Base-by-base conservation (phyloP, 2,329 filamentous ascomycete species). In the Aspergillus melleus region DNA sequence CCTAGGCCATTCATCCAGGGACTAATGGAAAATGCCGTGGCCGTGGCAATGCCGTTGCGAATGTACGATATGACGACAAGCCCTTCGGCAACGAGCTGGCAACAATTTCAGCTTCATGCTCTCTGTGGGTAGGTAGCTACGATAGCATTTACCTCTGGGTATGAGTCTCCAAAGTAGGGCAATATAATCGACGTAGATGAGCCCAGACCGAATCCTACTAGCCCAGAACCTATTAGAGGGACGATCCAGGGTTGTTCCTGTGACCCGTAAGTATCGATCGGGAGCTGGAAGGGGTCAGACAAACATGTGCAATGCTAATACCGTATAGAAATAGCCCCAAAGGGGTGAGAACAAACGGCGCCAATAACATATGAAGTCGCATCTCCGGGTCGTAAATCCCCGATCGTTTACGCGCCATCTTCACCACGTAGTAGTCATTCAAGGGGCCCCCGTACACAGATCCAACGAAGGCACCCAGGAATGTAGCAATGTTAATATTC, bases 331-430 rank as follows among this genome's bases (percentile, higher is more conserved):
- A 54, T 11, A 77, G 42, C 42, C 76, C 65, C 54, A 73, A 52
- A 54, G 74, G 63, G 49, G 61, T 63, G 55, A 76, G 59, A 62
- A 72, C 65, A 54, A 78, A 53, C 11, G 52, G 52, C 2, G 24
- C 12, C n/a, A 57, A 16, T 6, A 58, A 46, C 52, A 61, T 50
- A 69, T 72, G 76, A 9, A 81, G 68, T 11, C 78, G 72, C 68
- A 77, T 78, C 58, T 81, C 79, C 0, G 79, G 79, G 39, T 81
- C 78, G 52, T 78, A 78, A 9, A 78, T 72, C 16, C 78, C 79
- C 5, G 68, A 64, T 55, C 78, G 78, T 4, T 73, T 68, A 26
- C 70, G 70, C 0, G 78, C 70, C 4, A 80, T 61, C 36, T 56
- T 73, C 5, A 80, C 24, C 39, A 80, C 77, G 19, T 65, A 72